Conservation (phyloP, 2,329 filamentous ascomycete genomes). For the Colletotrichum truncatum region DNA sequence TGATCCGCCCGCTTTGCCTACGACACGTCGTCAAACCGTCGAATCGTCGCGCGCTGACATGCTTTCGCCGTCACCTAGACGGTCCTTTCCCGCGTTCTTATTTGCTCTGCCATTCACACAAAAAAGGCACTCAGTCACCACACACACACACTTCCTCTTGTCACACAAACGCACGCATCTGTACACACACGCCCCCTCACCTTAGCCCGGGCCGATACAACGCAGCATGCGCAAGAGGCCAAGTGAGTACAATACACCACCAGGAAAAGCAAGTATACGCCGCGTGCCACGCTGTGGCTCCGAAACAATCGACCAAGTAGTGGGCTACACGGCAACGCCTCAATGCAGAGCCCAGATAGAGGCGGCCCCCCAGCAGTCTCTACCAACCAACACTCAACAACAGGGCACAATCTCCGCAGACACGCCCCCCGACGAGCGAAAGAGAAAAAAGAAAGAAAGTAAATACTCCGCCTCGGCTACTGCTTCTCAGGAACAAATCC, state of each 20-base stretch:
- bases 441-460: background rate
- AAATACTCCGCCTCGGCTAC: background rate
- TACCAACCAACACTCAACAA: slow-evolving; percentile 1
- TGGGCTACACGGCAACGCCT: slow-evolving; percentile 11
- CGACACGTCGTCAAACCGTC: background rate
- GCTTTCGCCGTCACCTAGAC: background rate
- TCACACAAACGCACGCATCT: background rate
- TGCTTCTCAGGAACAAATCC: background rate
- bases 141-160: background rate
- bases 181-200: background rate
- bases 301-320: slow-evolving; percentile 10
- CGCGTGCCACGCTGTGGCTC: slow-evolving; percentile 17
- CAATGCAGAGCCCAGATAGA: no score
- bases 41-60: background rate
- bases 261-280: slow-evolving; percentile 5
- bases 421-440: background rate
- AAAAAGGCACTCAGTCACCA: background rate
- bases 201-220: slow-evolving; percentile 6
- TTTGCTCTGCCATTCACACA: background rate
- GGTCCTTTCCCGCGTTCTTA: background rate
- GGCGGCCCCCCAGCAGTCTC: background rate
- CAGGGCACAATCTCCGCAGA: background rate
- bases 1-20: slow-evolving; percentile 4
- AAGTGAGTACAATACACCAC: slow-evolving; percentile 2
- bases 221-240: background rate